Evolutionary conservation across 1,284 basidiomycete species (phyloP).

Genomic region (Rhodotorula sp.): DNA sequence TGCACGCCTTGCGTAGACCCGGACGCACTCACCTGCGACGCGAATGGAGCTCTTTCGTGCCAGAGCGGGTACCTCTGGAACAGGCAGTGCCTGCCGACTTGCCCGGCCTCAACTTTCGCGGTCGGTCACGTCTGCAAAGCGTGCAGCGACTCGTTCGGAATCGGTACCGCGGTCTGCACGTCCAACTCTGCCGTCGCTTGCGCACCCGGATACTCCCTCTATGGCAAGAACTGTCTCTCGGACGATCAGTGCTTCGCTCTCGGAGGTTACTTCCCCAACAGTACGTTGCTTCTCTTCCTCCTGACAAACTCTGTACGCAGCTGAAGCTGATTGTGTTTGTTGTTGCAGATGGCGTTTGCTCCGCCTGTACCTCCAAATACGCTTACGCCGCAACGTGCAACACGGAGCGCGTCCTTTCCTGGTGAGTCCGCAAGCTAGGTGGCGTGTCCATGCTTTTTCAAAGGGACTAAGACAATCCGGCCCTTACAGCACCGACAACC

Average conservation of each 20-base stretch:
- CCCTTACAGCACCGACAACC: neutral
- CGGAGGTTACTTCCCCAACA: neutral
- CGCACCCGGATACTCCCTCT: neutral
- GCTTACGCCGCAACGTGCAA: neutral
- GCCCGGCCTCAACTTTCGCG: neutral
- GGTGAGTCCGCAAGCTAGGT: neutral
- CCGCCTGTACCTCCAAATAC: neutral
- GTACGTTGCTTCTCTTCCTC: neutral
- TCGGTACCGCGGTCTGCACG: neutral
- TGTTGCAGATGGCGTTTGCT: neutral
- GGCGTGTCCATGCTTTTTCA: neutral
- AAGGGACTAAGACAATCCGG: rapidly evolving
- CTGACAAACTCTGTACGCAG: rapidly evolving
- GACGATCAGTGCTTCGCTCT: neutral
- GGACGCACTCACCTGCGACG: constrained; percentile 3
- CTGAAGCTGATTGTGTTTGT: neutral
- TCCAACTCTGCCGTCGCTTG: neutral
- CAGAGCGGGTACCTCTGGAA: neutral
- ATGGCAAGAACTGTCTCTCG: neutral
- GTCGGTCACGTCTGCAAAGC: neutral
- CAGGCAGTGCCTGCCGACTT: neutral
- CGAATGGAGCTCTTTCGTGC: neutral
- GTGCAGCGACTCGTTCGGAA: neutral
- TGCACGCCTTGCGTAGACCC: constrained; percentile 7
- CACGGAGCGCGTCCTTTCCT: neutral